These are phyloP conservation scores for Microdochium paspali DNA, from an alignment of 2,329 filamentous ascomycete species.

Conservation along the genomic window DNA sequence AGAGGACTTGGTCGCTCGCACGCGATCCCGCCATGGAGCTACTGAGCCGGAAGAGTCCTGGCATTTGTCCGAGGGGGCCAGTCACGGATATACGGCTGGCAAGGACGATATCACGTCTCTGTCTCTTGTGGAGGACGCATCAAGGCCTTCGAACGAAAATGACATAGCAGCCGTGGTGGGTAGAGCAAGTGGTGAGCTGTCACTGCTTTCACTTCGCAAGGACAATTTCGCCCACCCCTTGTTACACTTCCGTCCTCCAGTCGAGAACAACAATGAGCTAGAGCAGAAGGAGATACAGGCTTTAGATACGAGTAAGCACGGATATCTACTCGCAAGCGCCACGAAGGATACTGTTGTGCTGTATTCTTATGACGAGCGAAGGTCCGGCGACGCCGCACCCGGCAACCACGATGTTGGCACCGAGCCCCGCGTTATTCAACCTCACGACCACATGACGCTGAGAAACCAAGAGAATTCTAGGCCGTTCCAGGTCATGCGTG, in stretches of 20 bases:
- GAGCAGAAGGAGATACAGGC: slow-evolving; percentile 22
- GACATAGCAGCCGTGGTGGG: slow-evolving; percentile 31
- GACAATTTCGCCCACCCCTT: slow-evolving; percentile 19
- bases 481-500: slow-evolving; percentile 17
- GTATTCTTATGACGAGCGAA: slow-evolving; percentile 17
- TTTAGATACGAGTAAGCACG: slow-evolving; percentile 19
- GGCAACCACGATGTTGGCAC: slow-evolving; percentile 5
- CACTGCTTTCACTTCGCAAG: slow-evolving; percentile 29
- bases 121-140: slow-evolving; percentile 27
- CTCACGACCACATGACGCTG: slow-evolving; percentile 11
- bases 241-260: slow-evolving; percentile 10
- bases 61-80: slow-evolving; percentile 26
- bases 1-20: slow-evolving; percentile 37
- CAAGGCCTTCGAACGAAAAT: slow-evolving; percentile 7
- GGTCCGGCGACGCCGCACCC: background rate
- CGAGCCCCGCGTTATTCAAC: slow-evolving; percentile 7
- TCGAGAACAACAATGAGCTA: background rate
- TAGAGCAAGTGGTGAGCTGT: slow-evolving; percentile 38
- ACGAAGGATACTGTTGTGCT: slow-evolving; percentile 23
- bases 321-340: slow-evolving; percentile 19
- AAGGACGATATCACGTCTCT: slow-evolving; percentile 40
- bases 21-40: slow-evolving; percentile 18
- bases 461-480: slow-evolving; percentile 6
- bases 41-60: slow-evolving; percentile 17
- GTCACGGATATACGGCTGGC: slow-evolving; percentile 29